Base-by-base conservation (phyloP, 2,329 filamentous ascomycete genomes). In the Claviceps sp. region DNA sequence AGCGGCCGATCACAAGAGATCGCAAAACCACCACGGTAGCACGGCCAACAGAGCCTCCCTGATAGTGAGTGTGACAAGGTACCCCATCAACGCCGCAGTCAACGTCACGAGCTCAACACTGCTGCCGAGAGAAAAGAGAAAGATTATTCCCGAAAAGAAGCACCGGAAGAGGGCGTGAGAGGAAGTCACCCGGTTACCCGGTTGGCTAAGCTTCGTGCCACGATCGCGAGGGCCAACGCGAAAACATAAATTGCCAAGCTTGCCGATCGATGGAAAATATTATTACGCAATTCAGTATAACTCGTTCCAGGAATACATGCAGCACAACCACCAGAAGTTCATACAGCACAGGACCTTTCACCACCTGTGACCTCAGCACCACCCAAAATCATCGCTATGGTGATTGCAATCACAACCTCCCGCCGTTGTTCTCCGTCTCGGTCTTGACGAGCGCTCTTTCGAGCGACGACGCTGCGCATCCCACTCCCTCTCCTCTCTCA, bases 161-260 rank as follows among this genome's bases (percentile, higher is more conserved):
- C 59, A 62, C 34, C 58, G 60, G 2, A 56, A 4, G 7, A 17
- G 22, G 20, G 61, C 20, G 5, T 49, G 52, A 4, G 34, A 45
- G 13, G 37, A 47, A 7, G 46, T 20, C 20, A 20, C 20, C 1
- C 20, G 20, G 20, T 20, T 20, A 20, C 1, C 20, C 20, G 2
- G 20, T 56, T 66, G 2, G 60, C 60, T 34, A 55, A 58, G 8
- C 39, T 49, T 13, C 36, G 22, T 3, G 36, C 40, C 14, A 64
- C 66, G 56, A 72, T 74, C 51, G 64, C 63, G 8, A 63, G 63
- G 51, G 68, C 69, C 51, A 75, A 75, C 50, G 64, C 64, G 65
- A 67, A 2, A 20, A 20, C 1, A 20, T 20, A 20, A 52, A 75
- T 75, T 50, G 62, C 66, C 52, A 63, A 57, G 53, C 69, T 72